Evolutionary conservation across 1,139 yeast genomes (phyloP).

Genomic region (Geotrichum bryndzae): DNA sequence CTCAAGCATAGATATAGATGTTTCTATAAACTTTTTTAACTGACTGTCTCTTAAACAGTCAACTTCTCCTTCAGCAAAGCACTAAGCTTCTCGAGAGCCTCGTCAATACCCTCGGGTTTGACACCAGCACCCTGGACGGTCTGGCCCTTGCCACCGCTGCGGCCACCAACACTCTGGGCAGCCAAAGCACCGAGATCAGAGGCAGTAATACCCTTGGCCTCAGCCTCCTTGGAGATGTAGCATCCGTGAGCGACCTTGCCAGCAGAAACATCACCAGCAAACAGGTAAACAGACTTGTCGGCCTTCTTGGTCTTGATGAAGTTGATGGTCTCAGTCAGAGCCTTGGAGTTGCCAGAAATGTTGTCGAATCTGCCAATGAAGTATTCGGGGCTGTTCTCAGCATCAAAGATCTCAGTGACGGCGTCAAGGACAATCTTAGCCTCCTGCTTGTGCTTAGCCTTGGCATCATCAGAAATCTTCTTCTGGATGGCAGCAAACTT

Average conservation of each 20-base stretch:
- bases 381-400: constrained; percentile 39
- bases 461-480: constrained; percentile 78
- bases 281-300: constrained; percentile 71
- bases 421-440: constrained; percentile 71
- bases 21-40: not conserved
- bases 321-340: constrained; percentile 86
- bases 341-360: constrained; percentile 84
- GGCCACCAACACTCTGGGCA: constrained; percentile 78
- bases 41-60: constrained; percentile 4
- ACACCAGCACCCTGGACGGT: constrained; percentile 97
- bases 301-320: constrained; percentile 72
- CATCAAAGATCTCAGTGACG: constrained; percentile 64
- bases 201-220: constrained; percentile 69
- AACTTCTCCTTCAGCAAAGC: constrained; percentile 51
- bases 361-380: constrained; percentile 57
- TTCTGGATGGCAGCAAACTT: constrained; percentile 77
- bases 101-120: constrained; percentile 59
- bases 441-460: constrained; percentile 83
- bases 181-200: constrained; percentile 68
- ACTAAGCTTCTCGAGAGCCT: constrained; percentile 67
- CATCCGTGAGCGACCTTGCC: constrained; percentile 94
- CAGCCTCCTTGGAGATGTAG: constrained; percentile 68
- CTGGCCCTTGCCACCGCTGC: constrained; percentile 97
- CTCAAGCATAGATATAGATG: not conserved
- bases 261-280: constrained; percentile 58